phyloP scores from a whole-genome alignment of 2,329 filamentous ascomycete genomes.

The Diaporthe sp. region DNA sequence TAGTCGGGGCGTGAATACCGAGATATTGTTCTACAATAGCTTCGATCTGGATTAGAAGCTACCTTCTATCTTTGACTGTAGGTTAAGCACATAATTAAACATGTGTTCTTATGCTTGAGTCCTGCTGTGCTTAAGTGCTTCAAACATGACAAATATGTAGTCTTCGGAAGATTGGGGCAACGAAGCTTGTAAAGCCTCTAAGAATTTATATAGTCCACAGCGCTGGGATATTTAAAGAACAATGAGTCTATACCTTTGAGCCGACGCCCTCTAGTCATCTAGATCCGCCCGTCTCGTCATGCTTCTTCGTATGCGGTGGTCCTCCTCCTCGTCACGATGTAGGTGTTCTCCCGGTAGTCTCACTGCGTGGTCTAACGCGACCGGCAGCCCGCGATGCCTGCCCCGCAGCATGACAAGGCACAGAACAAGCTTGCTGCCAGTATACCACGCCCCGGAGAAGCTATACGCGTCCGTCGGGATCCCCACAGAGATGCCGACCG shows the following conservation, averaged over 20 bases:
- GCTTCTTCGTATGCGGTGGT: conserved; percentile 50
- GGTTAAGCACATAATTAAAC: too few relatives aligned
- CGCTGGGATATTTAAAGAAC: background rate
- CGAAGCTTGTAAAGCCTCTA: background rate
- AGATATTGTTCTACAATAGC: too few relatives aligned
- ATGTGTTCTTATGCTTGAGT: too few relatives aligned
- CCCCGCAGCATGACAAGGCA: conserved; percentile 67
- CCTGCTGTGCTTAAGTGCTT: too few relatives aligned
- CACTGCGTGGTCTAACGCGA: conserved; percentile 65
- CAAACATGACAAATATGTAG: too few relatives aligned
- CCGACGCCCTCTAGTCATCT: background rate
- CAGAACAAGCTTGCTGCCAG: conserved; percentile 65
- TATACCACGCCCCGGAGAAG: conserved; percentile 65
- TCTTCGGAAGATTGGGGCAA: too few relatives aligned
- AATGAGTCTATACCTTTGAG: background rate
- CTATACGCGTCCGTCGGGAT: conserved; percentile 62
- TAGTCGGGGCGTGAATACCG: too few relatives aligned
- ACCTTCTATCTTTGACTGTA: too few relatives aligned
- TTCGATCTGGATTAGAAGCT: too few relatives aligned
- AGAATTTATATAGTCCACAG: background rate
- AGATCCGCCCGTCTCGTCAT: conserved; percentile 38
- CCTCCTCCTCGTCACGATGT: conserved; percentile 53
- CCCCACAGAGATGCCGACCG: conserved; percentile 67
- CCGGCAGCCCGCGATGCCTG: conserved; percentile 64
- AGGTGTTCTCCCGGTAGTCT: conserved; percentile 50